Evolutionary conservation across 352 stramenopile genomes (phyloP).

Genomic region (Pythium pectinolyticum): DNA sequence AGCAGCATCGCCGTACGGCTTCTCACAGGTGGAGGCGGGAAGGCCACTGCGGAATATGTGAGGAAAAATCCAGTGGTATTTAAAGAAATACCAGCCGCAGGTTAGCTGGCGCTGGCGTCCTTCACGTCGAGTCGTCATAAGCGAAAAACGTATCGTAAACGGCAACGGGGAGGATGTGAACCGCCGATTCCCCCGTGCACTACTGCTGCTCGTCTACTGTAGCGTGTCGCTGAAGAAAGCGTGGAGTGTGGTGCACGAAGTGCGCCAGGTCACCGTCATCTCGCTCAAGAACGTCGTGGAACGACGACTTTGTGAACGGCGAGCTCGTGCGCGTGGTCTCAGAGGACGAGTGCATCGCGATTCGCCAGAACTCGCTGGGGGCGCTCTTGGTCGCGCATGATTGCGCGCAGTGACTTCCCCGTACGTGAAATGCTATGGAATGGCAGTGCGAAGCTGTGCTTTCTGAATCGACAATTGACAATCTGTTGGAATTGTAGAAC

Average conservation of each 20-base stretch:
- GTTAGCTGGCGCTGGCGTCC: too few species aligned
- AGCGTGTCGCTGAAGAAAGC: constrained; percentile 61
- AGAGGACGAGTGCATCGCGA: constrained; percentile 62
- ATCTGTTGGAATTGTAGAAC: constrained; percentile 30
- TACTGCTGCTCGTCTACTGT: constrained; percentile 84
- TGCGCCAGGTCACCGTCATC: constrained; percentile 93
- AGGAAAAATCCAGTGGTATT: too few species aligned
- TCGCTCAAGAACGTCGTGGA: constrained; percentile 96
- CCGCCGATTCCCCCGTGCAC: too few species aligned
- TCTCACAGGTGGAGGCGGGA: too few species aligned
- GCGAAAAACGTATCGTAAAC: too few species aligned
- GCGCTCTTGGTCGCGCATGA: constrained; percentile 86
- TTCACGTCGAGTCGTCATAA: too few species aligned
- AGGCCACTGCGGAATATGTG: too few species aligned
- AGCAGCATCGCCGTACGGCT: too few species aligned
- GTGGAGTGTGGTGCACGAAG: constrained; percentile 74
- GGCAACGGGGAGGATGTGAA: too few species aligned
- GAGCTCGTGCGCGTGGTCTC: constrained; percentile 71
- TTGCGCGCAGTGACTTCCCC: constrained; percentile 96
- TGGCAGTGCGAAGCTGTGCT: neutral
- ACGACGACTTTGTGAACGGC: constrained; percentile 76
- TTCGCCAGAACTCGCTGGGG: constrained; percentile 75
- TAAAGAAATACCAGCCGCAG: too few species aligned
- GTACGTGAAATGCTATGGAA: constrained; percentile 25
- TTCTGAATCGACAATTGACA: neutral